phyloP scores from a whole-genome alignment of 2,329 filamentous ascomycete genomes.

The Diaporthe humulicola region DNA sequence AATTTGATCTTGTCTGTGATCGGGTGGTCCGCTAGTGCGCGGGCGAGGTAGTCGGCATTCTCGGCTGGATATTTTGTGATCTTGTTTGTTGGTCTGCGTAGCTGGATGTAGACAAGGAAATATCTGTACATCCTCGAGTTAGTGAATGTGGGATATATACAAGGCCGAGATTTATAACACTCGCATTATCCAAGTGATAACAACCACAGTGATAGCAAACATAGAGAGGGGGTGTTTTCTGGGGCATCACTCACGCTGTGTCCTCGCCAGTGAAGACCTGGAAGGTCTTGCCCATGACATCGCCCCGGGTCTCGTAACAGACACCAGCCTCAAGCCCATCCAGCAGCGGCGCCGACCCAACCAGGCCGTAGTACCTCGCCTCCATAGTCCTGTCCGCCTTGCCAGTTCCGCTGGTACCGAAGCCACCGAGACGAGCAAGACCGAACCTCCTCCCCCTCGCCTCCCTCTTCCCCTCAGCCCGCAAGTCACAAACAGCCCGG shows the following conservation, averaged over 20 bases:
- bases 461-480: neutral
- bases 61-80: constrained; percentile 14
- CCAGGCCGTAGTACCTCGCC: constrained; percentile 35
- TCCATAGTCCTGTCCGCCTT: constrained; percentile 29
- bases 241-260: neutral
- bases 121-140: neutral
- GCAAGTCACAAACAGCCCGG: constrained; percentile 29
- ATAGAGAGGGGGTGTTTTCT: neutral
- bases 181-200: no score
- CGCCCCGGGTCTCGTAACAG: constrained; percentile 17
- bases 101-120: constrained; percentile 36
- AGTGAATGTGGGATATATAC: neutral
- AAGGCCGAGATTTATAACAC: neutral
- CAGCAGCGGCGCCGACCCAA: constrained; percentile 20
- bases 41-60: constrained; percentile 36
- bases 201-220: neutral
- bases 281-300: neutral
- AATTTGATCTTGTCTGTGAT: constrained; percentile 35
- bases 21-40: constrained; percentile 31
- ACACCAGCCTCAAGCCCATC: constrained; percentile 18
- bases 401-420: no score
- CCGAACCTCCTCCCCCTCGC: neutral
- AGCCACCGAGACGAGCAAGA: neutral
- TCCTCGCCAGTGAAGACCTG: constrained; percentile 1
- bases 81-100: constrained; percentile 29